A percentile compares a stretch with the other conserved stretches of the same genome.
Conservation (phyloP, 345 rosid species). For the Linum trigynum region DNA sequence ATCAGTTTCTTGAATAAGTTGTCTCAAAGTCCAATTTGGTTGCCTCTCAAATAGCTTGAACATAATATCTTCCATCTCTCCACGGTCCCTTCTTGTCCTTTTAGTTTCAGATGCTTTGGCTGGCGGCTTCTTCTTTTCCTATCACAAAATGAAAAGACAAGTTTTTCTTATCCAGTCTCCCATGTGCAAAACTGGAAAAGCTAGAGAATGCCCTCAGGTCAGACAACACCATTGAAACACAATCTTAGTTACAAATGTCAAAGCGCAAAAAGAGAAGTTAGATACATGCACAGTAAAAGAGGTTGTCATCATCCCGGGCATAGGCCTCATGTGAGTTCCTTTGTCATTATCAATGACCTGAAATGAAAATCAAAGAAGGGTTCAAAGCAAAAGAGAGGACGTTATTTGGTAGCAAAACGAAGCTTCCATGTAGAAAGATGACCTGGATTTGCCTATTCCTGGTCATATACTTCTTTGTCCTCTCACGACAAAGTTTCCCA, state of each 20-base stretch:
- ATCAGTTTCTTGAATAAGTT: constrained; percentile 74
- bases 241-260: not conserved
- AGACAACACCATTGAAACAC: too few relatives aligned
- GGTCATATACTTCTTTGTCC: constrained; percentile 61
- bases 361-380: constrained; percentile 5
- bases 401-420: not conserved
- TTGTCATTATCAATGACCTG: constrained; percentile 77
- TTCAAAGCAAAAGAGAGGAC: not conserved
- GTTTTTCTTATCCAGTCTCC: too few relatives aligned
- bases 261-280: not conserved
- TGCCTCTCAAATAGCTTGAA: constrained; percentile 91
- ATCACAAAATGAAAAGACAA: constrained; percentile 13
- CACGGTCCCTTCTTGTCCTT: constrained; percentile 83
- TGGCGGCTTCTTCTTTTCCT: constrained; percentile 73
- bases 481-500: constrained; percentile 70
- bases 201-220: too few relatives aligned
- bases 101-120: constrained; percentile 47
- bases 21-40: constrained; percentile 70
- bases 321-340: constrained; percentile 78
- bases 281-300: constrained; percentile 3
- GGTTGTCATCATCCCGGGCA: constrained; percentile 46
- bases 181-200: too few relatives aligned
- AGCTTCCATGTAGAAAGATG: constrained; percentile 1
- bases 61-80: constrained; percentile 82
- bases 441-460: constrained; percentile 79